These are phyloP conservation scores for Blastocystis sp. DNA, from an alignment of 352 stramenopile genomes.

Conservation along the genomic window DNA sequence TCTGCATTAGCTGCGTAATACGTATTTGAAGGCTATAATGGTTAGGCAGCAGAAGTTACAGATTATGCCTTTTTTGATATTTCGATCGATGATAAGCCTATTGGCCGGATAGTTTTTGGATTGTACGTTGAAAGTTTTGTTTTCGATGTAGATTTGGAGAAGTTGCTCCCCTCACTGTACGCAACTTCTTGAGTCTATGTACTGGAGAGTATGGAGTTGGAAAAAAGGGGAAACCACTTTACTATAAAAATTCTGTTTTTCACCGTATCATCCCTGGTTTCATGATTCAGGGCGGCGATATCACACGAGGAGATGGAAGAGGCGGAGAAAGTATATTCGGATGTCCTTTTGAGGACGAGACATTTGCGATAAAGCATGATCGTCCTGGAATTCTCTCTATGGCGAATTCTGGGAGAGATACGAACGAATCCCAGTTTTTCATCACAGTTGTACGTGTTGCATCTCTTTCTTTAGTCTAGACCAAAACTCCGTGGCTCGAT, in stretches of 20 bases:
- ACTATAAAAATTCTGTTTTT: constrained; percentile 98
- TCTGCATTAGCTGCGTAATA: background rate
- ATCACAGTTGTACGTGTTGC: constrained; percentile 79
- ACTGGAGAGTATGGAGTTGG: constrained; percentile 42
- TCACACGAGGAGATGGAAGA: constrained; percentile 71
- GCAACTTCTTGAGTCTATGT: constrained; percentile 49
- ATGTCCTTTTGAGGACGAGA: constrained; percentile 87
- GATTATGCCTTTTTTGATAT: constrained; percentile 40
- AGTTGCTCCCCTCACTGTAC: constrained; percentile 5
- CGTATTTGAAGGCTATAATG: background rate
- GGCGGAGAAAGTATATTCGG: constrained; percentile 88
- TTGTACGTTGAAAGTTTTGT: background rate
- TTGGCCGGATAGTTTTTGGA: background rate
- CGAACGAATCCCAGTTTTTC: constrained; percentile 95
- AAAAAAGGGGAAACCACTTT: constrained; percentile 65
- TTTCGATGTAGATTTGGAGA: constrained; percentile 11
- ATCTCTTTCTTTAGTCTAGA: constrained; percentile 63
- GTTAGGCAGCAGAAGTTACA: constrained; percentile 10
- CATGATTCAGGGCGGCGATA: constrained; percentile 82
- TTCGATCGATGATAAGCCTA: background rate
- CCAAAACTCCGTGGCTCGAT: constrained; percentile 86
- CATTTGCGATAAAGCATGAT: constrained; percentile 86
- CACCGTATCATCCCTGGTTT: constrained; percentile 98
- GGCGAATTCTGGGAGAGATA: constrained; percentile 87
- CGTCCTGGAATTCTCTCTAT: constrained; percentile 84